Evolutionary conservation across 441 rosid species (phyloP).

Genomic region (Isatis lusitanica): DNA sequence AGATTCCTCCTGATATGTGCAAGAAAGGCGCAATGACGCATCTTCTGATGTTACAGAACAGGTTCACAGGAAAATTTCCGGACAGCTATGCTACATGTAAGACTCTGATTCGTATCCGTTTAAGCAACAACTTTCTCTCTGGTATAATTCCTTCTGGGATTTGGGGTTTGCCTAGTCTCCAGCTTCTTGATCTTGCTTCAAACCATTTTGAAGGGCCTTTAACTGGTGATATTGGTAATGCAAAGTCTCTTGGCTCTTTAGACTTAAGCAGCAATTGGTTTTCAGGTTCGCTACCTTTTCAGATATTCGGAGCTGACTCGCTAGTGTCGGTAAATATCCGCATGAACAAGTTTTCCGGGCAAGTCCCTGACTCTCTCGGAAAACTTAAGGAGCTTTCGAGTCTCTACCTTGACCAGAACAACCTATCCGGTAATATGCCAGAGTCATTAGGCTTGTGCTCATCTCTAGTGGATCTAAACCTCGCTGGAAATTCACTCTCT

Average conservation of each 20-base stretch:
- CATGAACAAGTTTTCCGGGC: slow-evolving; percentile 47
- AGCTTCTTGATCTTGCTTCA: slow-evolving; percentile 47
- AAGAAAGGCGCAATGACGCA: slow-evolving; percentile 49
- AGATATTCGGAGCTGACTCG: slow-evolving; percentile 45
- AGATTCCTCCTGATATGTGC: slow-evolving; percentile 62
- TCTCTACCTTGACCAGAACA: slow-evolving; percentile 43
- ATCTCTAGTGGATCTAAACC: slow-evolving; percentile 41
- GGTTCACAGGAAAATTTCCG: slow-evolving; percentile 51
- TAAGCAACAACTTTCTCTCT: slow-evolving; percentile 54
- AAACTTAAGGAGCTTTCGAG: slow-evolving; percentile 46
- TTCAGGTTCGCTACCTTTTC: slow-evolving; percentile 50
- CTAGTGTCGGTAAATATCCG: slow-evolving; percentile 45
- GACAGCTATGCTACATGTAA: slow-evolving; percentile 45
- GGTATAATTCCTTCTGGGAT: slow-evolving; percentile 51
- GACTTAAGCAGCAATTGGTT: slow-evolving; percentile 43
- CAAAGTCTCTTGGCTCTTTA: slow-evolving; percentile 52
- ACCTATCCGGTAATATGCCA: slow-evolving; percentile 51
- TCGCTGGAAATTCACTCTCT: slow-evolving; percentile 50
- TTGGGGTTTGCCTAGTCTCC: slow-evolving; percentile 61
- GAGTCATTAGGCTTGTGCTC: slow-evolving; percentile 46
- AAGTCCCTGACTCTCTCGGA: slow-evolving; percentile 43
- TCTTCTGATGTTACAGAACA: slow-evolving; percentile 52
- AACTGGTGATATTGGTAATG: slow-evolving; percentile 43
- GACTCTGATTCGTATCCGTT: slow-evolving; percentile 48
- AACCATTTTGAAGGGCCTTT: slow-evolving; percentile 49